Base-by-base conservation (phyloP, 2,329 filamentous ascomycete species). In the Fusarium mexicanum region DNA sequence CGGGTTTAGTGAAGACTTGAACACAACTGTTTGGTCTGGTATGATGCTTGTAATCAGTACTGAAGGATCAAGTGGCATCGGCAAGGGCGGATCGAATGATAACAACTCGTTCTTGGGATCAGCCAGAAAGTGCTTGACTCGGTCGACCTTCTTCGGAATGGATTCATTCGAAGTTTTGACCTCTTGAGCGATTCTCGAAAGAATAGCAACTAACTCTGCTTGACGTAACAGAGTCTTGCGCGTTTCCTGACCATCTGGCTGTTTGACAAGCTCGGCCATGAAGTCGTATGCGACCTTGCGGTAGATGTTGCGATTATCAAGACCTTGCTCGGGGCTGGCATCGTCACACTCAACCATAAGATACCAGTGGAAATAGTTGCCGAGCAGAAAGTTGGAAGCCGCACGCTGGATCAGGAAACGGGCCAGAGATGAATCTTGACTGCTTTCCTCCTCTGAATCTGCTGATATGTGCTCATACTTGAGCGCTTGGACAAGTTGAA, bases 291-390 rank as follows among this genome's bases (percentile, higher is more conserved):
- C 95, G 14, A 99, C 94, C 77, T 96, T 95, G 35, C 94, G 92
- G 82, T 98, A 99, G 24, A 98, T 91, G 71, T 94, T 93, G 51
- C 94, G 92, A 79, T 96, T 93, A 64, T 92, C 91, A 9, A 90
- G 87, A 29, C 91, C 88, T 76, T 95, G 94, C 48, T 94, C 92
- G 8, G 91, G 90, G 74, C 93, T 95, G 67, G 88, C 86, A 80
- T 98, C 96, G 76, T 97, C 94, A 76, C 95, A 97, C 83, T 99
- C 97, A 3, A 99, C 96, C 91, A 98, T 98, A 6, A 99, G 87
- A 82, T 98, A 99, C 96, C 96, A 99, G 81, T 98, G 94, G 61
- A 99, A 90, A 83, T 97, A 98, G 80, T 97, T 99, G 37, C 96
- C 96, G 4, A 99, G 88, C 68, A 93, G 92, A 78, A 98, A 94